Evolutionary conservation across 345 rosid genomes (phyloP), one percentile per base, ranked within the genome.

Genomic region (Eucalyptus dawsonii): DNA sequence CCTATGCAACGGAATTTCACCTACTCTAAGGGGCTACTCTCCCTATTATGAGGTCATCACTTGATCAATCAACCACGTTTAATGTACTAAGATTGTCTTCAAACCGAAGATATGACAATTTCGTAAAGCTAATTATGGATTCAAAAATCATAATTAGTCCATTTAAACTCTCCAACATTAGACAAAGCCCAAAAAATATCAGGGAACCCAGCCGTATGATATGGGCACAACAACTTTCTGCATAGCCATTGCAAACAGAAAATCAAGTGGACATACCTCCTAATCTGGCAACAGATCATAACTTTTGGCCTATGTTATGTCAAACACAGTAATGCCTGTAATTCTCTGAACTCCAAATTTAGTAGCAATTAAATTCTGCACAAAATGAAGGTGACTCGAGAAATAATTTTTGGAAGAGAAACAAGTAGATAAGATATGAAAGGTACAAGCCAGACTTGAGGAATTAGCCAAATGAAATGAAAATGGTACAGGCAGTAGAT

Each of bases 341-440:
- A 98, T 95, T 89, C 89, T 96, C 90, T 42, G 97, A 89, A 96
- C 96, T 88, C 99, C 97, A 44, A 95, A 95, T 90, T 93, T 96
- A 7, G 95, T 93, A 27, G 99, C 97, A 87, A 96, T 95, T 50
- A 96, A 94, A 91, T 95, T 95, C 97, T 96, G 96, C 93, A 93
- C 17, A 87, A 29, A 91, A 91, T 62, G 54, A 89, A 37, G 27
- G 27, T 37, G 83, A 19, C 5, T 37, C 9, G 27, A 72, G 45
- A 72, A 37, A 34, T 72, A 37, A 12, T 81, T 60, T 29, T 50
- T 81, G 80, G 53, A 88, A 89, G 88, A 47, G 87, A 62, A 89
- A 65, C 80, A 40, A 67, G 21, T n/a, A 86, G 47, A 86, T 19
- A 22, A 50, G 27, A 25, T 17, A 54, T 34, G 16, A 51, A 37